Evolutionary conservation across 768 basidiomycete genomes (phyloP).

Genomic region (Tulasnella sp.): DNA sequence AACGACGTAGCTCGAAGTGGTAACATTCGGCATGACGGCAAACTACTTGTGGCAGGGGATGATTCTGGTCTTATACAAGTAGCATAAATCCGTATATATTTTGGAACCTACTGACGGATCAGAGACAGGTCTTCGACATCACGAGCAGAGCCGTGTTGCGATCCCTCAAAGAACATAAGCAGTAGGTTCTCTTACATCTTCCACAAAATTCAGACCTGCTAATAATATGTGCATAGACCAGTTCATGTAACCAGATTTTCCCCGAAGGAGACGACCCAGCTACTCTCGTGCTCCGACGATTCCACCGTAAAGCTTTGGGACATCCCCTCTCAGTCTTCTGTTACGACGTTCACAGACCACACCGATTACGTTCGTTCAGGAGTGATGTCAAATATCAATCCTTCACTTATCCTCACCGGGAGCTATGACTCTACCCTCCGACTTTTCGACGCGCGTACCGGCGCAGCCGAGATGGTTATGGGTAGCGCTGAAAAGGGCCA

Average conservation of each 20-base stretch:
- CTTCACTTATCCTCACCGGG: conserved; percentile 84
- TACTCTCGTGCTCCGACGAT: conserved; percentile 96
- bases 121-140: conserved; percentile 80
- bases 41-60: conserved; percentile 92
- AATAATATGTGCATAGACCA: conserved; percentile 50
- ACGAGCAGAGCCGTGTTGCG: conserved; percentile 91
- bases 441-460: conserved; percentile 84
- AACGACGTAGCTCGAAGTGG: conserved; percentile 94
- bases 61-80: conserved; percentile 88
- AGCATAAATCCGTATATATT: neutral
- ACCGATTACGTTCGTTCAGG: conserved; percentile 97
- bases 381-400: conserved; percentile 79
- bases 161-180: conserved; percentile 90
- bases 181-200: conserved; percentile 48
- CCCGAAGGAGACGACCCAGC: conserved; percentile 71
- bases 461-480: conserved; percentile 84
- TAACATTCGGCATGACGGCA: conserved; percentile 88
- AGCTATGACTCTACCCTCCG: conserved; percentile 93
- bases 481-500: conserved; percentile 43
- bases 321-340: conserved; percentile 81
- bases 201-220: neutral
- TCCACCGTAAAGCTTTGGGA: conserved; percentile 95
- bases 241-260: conserved; percentile 96
- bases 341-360: conserved; percentile 81
- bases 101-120: neutral